phyloP scores from a whole-genome alignment of 352 stramenopile species.

The Sclerospora graminicola region DNA sequence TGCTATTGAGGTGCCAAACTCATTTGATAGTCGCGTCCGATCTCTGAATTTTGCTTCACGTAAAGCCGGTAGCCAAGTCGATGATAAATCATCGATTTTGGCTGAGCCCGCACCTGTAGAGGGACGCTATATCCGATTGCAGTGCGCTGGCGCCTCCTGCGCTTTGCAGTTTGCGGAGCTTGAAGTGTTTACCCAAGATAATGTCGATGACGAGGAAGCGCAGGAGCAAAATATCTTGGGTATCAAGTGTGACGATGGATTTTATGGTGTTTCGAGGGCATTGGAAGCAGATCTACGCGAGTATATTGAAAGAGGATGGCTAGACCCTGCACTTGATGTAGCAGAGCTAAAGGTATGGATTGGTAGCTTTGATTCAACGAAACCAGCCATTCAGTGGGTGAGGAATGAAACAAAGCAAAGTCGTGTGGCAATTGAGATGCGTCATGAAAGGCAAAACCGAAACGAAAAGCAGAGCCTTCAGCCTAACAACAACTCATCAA shows the following conservation, averaged over 20 bases:
- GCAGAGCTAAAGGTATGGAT: conserved; percentile 52
- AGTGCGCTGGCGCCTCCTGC: conserved; percentile 28
- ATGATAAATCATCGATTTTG: neutral
- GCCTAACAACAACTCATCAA: conserved; percentile 1
- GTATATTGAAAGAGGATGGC: conserved; percentile 53
- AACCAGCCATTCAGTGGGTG: conserved; percentile 47
- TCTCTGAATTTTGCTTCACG: conserved; percentile 12
- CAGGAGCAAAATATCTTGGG: neutral
- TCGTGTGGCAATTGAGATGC: conserved; percentile 19
- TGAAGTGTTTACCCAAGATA: conserved; percentile 33
- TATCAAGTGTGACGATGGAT: conserved; percentile 33
- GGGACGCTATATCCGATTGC: conserved; percentile 50
- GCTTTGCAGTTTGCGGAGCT: conserved; percentile 60
- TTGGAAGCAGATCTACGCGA: conserved; percentile 31
- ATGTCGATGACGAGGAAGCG: neutral
- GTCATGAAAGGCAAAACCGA: conserved; percentile 13
- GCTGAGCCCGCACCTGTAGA: conserved; percentile 2
- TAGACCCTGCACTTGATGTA: conserved; percentile 25
- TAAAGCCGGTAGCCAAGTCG: neutral
- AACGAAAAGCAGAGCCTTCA: neutral
- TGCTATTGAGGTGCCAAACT: conserved; percentile 13
- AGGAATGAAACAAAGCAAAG: conserved; percentile 2
- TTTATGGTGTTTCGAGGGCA: conserved; percentile 37
- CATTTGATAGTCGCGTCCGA: conserved; percentile 16
- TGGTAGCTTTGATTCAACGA: conserved; percentile 45